Conservation (phyloP, 2,329 filamentous ascomycete genomes). For the Tolypocladium tundrense region DNA sequence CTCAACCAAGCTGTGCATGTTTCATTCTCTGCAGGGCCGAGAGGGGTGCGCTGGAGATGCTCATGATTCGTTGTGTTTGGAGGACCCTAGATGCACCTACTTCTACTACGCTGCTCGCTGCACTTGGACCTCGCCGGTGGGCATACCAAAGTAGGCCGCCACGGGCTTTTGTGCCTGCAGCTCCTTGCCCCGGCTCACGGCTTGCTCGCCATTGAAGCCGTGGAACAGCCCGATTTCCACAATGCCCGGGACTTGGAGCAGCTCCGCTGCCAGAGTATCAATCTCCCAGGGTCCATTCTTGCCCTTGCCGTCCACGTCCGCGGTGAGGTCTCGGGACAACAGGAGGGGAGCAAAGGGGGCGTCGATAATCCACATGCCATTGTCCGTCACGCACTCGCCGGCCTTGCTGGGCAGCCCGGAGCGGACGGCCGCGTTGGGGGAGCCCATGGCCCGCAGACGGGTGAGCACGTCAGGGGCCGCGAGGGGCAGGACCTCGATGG, state of each 20-base stretch:
- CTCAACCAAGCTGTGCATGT: background rate
- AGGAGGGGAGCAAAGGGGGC: slow-evolving; percentile 74
- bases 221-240: slow-evolving; percentile 88
- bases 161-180: slow-evolving; percentile 80
- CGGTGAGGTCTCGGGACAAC: slow-evolving; percentile 42
- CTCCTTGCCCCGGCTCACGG: slow-evolving; percentile 37
- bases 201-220: slow-evolving; percentile 66
- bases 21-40: background rate
- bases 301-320: slow-evolving; percentile 40
- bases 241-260: slow-evolving; percentile 78
- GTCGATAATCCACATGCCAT: slow-evolving; percentile 72
- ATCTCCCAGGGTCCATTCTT: slow-evolving; percentile 66
- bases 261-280: slow-evolving; percentile 56
- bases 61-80: background rate
- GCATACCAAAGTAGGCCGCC: slow-evolving; percentile 90
- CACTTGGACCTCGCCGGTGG: slow-evolving; percentile 52
- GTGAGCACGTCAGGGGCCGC: slow-evolving; percentile 67
- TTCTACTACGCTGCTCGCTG: slow-evolving; percentile 10
- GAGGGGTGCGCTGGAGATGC: background rate
- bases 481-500: slow-evolving; percentile 86
- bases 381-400: slow-evolving; percentile 57
- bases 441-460: slow-evolving; percentile 64
- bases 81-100: background rate
- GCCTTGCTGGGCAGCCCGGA: slow-evolving; percentile 67
- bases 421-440: slow-evolving; percentile 59